Percentiles rank a stretch among this genome's conserved stretches.
Conservation (phyloP, 306 rosid genomes). For the Begonia loranthoides region DNA sequence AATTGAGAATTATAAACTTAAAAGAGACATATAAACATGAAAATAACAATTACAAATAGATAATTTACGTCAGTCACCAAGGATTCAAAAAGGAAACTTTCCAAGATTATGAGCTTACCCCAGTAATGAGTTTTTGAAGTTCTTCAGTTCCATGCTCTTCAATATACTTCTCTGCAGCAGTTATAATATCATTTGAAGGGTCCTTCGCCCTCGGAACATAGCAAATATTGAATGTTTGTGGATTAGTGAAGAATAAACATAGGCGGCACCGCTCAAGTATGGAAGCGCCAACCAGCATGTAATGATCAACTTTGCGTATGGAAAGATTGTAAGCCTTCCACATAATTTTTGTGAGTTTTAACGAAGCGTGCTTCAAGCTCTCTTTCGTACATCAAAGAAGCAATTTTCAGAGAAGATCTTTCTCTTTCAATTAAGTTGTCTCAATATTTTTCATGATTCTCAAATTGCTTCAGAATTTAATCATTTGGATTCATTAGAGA, state of each 20-base stretch:
- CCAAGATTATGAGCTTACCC: slow-evolving; percentile 46
- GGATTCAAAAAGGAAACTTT: no score
- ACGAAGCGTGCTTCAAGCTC: no score
- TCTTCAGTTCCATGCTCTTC: slow-evolving; percentile 54
- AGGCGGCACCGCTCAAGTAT: slow-evolving; percentile 78
- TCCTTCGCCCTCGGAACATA: slow-evolving; percentile 79
- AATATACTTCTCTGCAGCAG: slow-evolving; percentile 84
- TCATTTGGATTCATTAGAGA: no score
- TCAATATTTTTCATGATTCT: no score
- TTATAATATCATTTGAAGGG: slow-evolving; percentile 40
- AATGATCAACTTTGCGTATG: slow-evolving; percentile 66
- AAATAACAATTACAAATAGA: no score
- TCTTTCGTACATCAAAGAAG: no score
- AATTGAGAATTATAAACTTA: no score
- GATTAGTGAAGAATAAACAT: slow-evolving; percentile 60
- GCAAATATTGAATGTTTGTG: slow-evolving; percentile 67
- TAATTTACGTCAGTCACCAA: no score
- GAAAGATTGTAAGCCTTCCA: slow-evolving; percentile 87
- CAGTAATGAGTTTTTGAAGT: slow-evolving; percentile 53
- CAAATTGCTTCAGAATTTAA: neutral
- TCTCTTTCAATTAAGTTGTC: neutral
- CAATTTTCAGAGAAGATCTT: no score
- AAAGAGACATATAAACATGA: no score
- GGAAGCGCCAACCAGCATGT: slow-evolving; percentile 89
- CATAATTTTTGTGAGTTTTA: neutral